Conservation (phyloP, 306 rosid genomes). For the Pterocarpus santalinus region DNA sequence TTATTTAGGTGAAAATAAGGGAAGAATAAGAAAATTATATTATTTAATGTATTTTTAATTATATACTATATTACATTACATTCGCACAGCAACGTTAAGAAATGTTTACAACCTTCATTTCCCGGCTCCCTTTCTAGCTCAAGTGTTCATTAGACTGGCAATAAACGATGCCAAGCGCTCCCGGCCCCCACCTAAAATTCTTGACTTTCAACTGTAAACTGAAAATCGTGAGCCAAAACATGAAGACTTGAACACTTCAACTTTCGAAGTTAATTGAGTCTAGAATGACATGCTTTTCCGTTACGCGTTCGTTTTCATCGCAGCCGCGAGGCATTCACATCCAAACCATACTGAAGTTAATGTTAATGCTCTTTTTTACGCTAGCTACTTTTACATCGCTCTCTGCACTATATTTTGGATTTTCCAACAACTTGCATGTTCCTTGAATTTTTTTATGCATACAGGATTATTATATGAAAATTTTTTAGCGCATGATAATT, state of each 20-base stretch:
- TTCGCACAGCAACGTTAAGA: no score
- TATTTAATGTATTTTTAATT: no score
- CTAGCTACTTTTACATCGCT: background rate
- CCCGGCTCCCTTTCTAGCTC: background rate
- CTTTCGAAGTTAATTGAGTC: background rate
- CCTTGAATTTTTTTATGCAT: no score
- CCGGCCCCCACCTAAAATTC: background rate
- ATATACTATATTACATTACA: no score
- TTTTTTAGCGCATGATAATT: no score
- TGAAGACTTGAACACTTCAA: slow-evolving; percentile 12
- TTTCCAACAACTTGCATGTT: background rate
- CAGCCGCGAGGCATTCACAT: background rate
- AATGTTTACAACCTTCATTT: no score
- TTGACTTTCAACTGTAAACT: background rate
- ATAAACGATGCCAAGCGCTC: background rate
- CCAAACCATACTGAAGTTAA: background rate
- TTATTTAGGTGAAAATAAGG: no score
- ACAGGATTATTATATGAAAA: no score
- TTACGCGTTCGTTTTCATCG: background rate
- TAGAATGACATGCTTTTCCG: background rate
- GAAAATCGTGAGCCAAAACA: background rate
- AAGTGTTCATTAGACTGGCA: background rate
- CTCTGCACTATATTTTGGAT: background rate
- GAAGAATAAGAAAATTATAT: no score
- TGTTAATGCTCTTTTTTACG: background rate